Base-by-base conservation (phyloP, 1,139 yeast species). In the Arxiozyma bovina region DNA sequence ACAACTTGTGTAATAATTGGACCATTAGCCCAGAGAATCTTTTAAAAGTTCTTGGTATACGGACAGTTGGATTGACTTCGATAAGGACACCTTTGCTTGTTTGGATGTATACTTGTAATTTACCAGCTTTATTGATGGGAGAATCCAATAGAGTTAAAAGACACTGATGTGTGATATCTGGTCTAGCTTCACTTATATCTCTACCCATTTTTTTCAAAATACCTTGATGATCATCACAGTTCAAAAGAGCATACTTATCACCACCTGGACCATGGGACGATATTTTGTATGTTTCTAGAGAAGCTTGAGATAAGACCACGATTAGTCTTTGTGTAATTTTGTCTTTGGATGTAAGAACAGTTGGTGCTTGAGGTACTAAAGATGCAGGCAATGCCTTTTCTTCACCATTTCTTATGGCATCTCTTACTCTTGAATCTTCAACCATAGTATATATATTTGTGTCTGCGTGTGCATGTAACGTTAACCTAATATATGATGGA, bases 191-290 rank as follows among this genome's bases (percentile, higher is more conserved):
- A 49, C 96, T 91, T 62, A 93, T 93, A 70, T 93, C 98, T 68
- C 97, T 80, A 50, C 96, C 96, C 95, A 91, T 89, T 70, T 90
- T 91, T 71, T 94, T 86, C 64, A 93, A 76, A 55, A 93, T 77
- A 18, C 98, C 98, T 74, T 93, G 99, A 70, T 93, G 99, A 71
- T 93, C 99, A 71, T 93, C 99, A 76, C 99, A 93, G 74, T 93
- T 93, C 64, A 93, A 77, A 59, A 93, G 75, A 0, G 96, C 97
- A 67, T 86, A 93, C 70, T 93, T 87, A 69, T 91, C 98, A 53
- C 95, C 96, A 52, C 91, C 90, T 30, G 87, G 80, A 12, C 88
- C 83, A 22, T 82, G 80, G 3, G 86, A 76, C 56, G 83, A 81
- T 70, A 91, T 82, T 70, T 89, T 91, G 70, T 91, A 95, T 17